A percentile compares a stretch with the other conserved stretches of the same genome.
Evolutionary conservation across 176 grass and related monocot genomes (phyloP).

Genomic region (Oryza nivara): DNA sequence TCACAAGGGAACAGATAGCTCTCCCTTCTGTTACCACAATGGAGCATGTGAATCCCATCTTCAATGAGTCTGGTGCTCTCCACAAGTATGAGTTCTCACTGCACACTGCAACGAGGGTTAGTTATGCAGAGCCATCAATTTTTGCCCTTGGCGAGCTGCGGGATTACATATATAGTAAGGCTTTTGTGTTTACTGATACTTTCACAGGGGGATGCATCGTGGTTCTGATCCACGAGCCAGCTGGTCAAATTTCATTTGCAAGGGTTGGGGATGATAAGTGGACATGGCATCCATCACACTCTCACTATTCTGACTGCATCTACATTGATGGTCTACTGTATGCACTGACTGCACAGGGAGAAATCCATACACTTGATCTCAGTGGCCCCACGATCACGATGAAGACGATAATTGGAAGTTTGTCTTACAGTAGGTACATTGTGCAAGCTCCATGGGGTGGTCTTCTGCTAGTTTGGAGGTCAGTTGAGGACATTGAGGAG

Average conservation of each 20-base stretch:
- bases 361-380: neutral
- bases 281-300: neutral
- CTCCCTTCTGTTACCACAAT: constrained; percentile 3
- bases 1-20: constrained; percentile 1
- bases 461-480: neutral
- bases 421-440: neutral
- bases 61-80: neutral
- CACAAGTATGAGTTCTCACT: neutral
- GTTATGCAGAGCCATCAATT: neutral
- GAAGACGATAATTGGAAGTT: neutral
- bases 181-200: neutral
- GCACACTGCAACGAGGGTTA: neutral
- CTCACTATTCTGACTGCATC: neutral
- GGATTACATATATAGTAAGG: neutral
- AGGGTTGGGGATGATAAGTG: neutral
- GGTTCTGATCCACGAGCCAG: neutral
- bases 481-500: neutral
- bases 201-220: neutral
- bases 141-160: neutral
- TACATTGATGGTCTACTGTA: neutral
- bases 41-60: neutral
- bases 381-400: neutral
- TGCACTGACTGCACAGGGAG: neutral
- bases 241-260: neutral
- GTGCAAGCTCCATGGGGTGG: neutral